Evolutionary conservation across 225 moss, liverwort and hornwort species (phyloP), one percentile per base, ranked within the genome.

Genomic region (Straminergon stramineum): DNA sequence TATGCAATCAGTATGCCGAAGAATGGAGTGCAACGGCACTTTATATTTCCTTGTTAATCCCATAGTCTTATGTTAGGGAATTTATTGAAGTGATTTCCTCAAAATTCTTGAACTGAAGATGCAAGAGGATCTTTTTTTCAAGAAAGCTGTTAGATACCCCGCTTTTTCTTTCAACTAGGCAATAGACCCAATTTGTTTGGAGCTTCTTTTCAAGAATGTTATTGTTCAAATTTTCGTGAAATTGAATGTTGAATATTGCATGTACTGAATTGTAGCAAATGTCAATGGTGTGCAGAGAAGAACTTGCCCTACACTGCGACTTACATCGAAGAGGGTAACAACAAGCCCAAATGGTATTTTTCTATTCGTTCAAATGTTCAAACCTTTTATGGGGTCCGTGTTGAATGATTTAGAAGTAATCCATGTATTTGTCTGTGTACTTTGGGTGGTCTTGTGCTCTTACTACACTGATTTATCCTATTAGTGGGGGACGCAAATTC

Each of bases 311-410:
- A 97, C 73, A 93, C 60, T 81, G 95, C 98, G 17, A 98, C 98
- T 23, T 98, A 94, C 84, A 98, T 98, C 60, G 94, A 98, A n/a
- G 98, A 98, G 88, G 98, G 98, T 30, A 76, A 95, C 27, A 93
- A 96, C 30, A 98, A 98, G 86, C 98, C 98, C 28, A 95, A 94
- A 85, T 98, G 98, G 98, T 98, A 92, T 67, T 66, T 61, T 24
- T 17, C 79, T 22, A 43, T 7, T 60, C 57, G 56, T 24, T 31
- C 14, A 45, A 53, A 22, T 22, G 8, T 28, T 58, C 18, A 60
- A 80, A 10, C 43, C 24, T 39, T 71, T 34, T 22, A 5, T 9
- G 39, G 22, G 9, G 60, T 30, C 4, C 6, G 14, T 63, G 15
- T 43, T 86, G 45, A 71, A n/a, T 43, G 31, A 16, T 23, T 48